Base-by-base conservation (phyloP, 2,329 filamentous ascomycete genomes). In the Colletotrichum phormii region DNA sequence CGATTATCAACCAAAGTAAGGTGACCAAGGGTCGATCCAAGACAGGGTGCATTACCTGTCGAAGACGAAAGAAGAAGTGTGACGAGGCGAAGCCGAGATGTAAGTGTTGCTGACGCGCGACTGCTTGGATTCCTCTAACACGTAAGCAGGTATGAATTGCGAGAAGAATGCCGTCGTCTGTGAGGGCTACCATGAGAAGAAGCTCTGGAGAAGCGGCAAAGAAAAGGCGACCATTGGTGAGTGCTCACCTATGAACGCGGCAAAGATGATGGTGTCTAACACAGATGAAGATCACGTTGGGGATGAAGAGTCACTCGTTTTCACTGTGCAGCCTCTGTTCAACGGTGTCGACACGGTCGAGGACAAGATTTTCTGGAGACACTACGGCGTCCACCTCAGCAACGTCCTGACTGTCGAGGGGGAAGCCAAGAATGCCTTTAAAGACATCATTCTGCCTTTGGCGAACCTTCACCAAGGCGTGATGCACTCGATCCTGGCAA, bases 101-200 rank as follows among this genome's bases (percentile, higher is more conserved):
- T 92, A 84, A 84, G 88, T 83, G 29, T 49, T 77, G 13, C 7
- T 15, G 22, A 18, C 18, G 60, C 26, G 8, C 46, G 29, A 57
- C 26, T 7, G 68, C 22, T 59, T 24, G 46, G 24, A 22, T 12
- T 33, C 24, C 12, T 57, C 71, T 76, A 67, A 75, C 71, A 60
- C 71, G 61, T 33, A 81, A 75, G 69, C 70, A 95, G 93, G 94
- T 77, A 88, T 94, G 82, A 97, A 97, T 78, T 98, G 95, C 79
- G 93, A 97, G 83, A 98, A 97, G 87, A 98, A 97, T 80, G 94
- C 95, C 9, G 94, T 97, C 13, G 90, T 95, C 13, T 98, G 95
- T 80, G 95, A 97, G 82, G 95, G 95, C 13, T 98, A 97, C 79
- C 94, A 94, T 63, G 93, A 94, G 74, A 95, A 95, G 80, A 93